phyloP scores from a whole-genome alignment of 2,329 filamentous ascomycete genomes.

The Chrysoporthe austroafricana region DNA sequence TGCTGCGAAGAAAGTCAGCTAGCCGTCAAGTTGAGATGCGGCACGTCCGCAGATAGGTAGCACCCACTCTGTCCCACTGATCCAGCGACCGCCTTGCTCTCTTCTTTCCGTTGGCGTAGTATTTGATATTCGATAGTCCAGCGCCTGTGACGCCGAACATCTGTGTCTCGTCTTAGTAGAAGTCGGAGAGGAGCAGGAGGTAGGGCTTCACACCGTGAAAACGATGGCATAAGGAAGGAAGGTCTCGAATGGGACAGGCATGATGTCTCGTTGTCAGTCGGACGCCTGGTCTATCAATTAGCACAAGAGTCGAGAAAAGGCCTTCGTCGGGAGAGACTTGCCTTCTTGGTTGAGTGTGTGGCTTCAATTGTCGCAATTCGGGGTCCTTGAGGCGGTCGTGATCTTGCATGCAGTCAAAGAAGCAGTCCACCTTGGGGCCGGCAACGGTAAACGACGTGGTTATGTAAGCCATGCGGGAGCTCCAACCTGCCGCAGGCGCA shows the following conservation, averaged over 20 bases:
- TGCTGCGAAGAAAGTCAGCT: slow-evolving; percentile 44
- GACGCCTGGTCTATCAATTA: slow-evolving; percentile 30
- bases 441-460: background rate
- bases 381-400: background rate
- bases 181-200: slow-evolving; percentile 19
- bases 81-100: slow-evolving; percentile 63
- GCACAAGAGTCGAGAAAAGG: background rate
- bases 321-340: background rate
- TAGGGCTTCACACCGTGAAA: slow-evolving; percentile 51
- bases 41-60: background rate
- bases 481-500: slow-evolving; percentile 2
- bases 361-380: slow-evolving; percentile 13
- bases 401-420: slow-evolving; percentile 1
- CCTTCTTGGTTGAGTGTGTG: slow-evolving; percentile 3
- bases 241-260: slow-evolving; percentile 68
- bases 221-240: slow-evolving; percentile 69
- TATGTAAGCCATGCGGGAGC: slow-evolving; percentile 5
- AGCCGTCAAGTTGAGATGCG: slow-evolving; percentile 36
- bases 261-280: slow-evolving; percentile 40
- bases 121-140: slow-evolving; percentile 60
- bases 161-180: slow-evolving; percentile 41
- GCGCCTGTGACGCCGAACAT: slow-evolving; percentile 67
- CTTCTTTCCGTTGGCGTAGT: slow-evolving; percentile 64
- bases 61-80: slow-evolving; percentile 63
- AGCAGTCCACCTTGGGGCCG: slow-evolving; percentile 6